A percentile compares a stretch with the other conserved stretches of the same genome.
Evolutionary conservation across 2,329 filamentous ascomycete genomes (phyloP).

Genomic region (Ophiobolus disseminans): DNA sequence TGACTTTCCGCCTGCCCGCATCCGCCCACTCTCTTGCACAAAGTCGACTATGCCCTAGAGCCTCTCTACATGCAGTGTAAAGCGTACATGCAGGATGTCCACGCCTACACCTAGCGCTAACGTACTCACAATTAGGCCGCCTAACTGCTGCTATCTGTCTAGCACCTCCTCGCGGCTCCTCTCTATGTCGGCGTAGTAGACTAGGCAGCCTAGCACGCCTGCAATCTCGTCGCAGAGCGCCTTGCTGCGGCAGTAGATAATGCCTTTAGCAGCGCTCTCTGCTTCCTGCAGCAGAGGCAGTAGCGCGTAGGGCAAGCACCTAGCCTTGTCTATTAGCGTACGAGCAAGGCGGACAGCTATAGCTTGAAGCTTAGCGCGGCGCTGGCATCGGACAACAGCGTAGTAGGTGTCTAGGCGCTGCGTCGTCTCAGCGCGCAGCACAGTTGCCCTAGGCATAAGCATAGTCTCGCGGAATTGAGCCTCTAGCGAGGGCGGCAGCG

Average conservation of each 20-base stretch:
- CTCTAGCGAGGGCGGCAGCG: background rate
- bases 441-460: background rate
- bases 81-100: background rate
- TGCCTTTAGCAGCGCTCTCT: background rate
- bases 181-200: background rate
- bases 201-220: background rate
- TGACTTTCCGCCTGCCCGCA: background rate
- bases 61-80: background rate
- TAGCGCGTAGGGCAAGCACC: background rate
- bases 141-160: background rate
- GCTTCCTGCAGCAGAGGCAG: background rate
- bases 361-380: background rate
- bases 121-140: background rate
- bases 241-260: too few species aligned
- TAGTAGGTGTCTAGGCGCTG: background rate
- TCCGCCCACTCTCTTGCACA: too few species aligned
- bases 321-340: background rate
- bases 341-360: too few species aligned
- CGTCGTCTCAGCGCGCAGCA: background rate
- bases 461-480: background rate
- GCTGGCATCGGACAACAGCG: background rate
- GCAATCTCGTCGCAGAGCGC: background rate
- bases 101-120: too few species aligned
- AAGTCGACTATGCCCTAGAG: background rate
- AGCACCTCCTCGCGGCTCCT: background rate